These are phyloP conservation scores for Lantana camara DNA, from an alignment of 257 asterid species.

Conservation along the genomic window DNA sequence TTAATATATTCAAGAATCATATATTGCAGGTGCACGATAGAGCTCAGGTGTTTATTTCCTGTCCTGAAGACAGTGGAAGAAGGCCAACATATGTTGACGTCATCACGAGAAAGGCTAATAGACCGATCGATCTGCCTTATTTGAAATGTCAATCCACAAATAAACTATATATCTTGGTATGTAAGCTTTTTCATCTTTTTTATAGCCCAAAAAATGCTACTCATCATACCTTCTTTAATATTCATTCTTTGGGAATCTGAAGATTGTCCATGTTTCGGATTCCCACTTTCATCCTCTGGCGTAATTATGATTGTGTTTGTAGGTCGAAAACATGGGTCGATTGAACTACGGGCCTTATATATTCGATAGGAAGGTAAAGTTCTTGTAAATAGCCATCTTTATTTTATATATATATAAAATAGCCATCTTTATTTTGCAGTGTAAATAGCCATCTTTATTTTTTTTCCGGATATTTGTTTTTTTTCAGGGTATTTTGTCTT, in stretches of 20 bases:
- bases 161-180: conserved; percentile 75
- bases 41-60: conserved; percentile 92
- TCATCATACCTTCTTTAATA: conserved; percentile 7
- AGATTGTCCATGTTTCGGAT: background rate
- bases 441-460: background rate
- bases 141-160: conserved; percentile 49
- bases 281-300: background rate
- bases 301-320: conserved; percentile 23
- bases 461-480: conserved; percentile 26
- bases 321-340: conserved; percentile 99
- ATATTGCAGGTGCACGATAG: conserved; percentile 87
- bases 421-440: too few relatives aligned
- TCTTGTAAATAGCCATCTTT: conserved; percentile 17
- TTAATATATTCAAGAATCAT: conserved; percentile 7
- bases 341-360: conserved; percentile 77
- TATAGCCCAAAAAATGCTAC: background rate
- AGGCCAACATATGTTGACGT: conserved; percentile 71
- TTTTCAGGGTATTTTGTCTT: conserved; percentile 81
- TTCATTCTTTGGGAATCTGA: background rate
- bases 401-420: background rate
- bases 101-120: conserved; percentile 73
- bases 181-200: conserved; percentile 14
- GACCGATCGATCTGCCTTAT: conserved; percentile 62
- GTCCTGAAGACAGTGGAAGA: conserved; percentile 50
- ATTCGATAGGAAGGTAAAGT: conserved; percentile 81